phyloP scores from a whole-genome alignment of 768 basidiomycete genomes.

The Tricholoma sp. region DNA sequence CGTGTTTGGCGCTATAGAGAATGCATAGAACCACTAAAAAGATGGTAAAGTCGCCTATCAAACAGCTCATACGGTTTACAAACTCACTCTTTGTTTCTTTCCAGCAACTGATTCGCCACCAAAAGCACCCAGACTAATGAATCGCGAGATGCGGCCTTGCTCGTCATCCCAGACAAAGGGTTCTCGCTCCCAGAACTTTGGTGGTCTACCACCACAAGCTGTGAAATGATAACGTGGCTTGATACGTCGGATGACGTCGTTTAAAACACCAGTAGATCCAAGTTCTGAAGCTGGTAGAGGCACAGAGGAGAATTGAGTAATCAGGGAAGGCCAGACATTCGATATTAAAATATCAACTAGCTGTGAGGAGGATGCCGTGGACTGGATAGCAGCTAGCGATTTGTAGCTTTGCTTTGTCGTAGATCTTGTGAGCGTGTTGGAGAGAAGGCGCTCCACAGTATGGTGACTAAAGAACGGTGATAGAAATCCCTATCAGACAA shows the following conservation, averaged over 20 bases:
- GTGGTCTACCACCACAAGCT: constrained; percentile 53
- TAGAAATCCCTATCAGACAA: constrained; percentile 54
- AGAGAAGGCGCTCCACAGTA: constrained; percentile 65
- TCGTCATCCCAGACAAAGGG: constrained; percentile 84
- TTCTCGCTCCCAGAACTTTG: constrained; percentile 93
- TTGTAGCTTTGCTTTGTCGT: constrained; percentile 45
- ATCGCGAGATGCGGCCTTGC: constrained; percentile 62
- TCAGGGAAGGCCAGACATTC: constrained; percentile 67
- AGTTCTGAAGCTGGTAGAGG: constrained; percentile 45
- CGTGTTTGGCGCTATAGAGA: constrained; percentile 65
- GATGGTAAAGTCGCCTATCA: constrained; percentile 4
- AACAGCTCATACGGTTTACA: background rate
- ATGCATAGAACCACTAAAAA: constrained; percentile 94
- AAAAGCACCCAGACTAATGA: constrained; percentile 86
- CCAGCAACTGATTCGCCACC: constrained; percentile 53
- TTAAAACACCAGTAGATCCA: constrained; percentile 44
- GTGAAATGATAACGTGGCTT: constrained; percentile 90
- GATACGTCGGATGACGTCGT: constrained; percentile 56
- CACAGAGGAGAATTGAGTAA: constrained; percentile 56
- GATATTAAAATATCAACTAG: constrained; percentile 79
- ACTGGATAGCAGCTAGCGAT: constrained; percentile 64
- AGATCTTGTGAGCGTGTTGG: constrained; percentile 59
- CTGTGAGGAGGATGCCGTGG: constrained; percentile 55
- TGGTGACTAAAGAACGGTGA: constrained; percentile 71
- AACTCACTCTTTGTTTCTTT: constrained; percentile 82